Percentiles rank a stretch among this genome's conserved stretches.
These are phyloP conservation scores for Graphilbum sp. DNA, from an alignment of 2,329 filamentous ascomycete genomes.

Conservation along the genomic window DNA sequence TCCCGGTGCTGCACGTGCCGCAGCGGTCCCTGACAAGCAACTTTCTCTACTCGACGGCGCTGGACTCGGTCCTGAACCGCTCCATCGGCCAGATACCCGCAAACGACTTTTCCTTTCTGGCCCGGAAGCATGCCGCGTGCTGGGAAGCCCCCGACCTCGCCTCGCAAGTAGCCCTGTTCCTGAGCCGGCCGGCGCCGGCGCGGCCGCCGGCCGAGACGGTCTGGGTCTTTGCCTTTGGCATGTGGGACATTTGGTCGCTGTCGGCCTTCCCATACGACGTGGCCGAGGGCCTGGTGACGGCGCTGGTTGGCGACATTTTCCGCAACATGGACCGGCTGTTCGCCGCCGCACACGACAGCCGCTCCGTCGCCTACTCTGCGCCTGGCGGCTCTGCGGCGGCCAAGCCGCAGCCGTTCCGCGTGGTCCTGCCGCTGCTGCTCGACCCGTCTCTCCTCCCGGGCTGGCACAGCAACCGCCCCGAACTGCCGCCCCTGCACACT, in stretches of 20 bases:
- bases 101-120: slow-evolving; percentile 26
- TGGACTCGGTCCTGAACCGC: slow-evolving; percentile 16
- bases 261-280: slow-evolving; percentile 26
- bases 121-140: slow-evolving; percentile 24
- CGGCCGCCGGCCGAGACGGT: slow-evolving; percentile 27
- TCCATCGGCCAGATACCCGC: slow-evolving; percentile 20
- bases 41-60: slow-evolving; percentile 30
- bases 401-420: slow-evolving; percentile 23
- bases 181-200: slow-evolving; percentile 20
- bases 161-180: slow-evolving; percentile 27
- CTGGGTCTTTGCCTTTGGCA: slow-evolving; percentile 36
- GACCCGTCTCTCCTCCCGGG: slow-evolving; percentile 38
- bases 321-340: slow-evolving; percentile 30
- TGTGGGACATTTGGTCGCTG: slow-evolving; percentile 37
- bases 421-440: slow-evolving; percentile 34
- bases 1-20: slow-evolving; percentile 17
- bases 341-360: slow-evolving; percentile 21
- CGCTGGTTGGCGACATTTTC: slow-evolving; percentile 23
- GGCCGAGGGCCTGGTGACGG: slow-evolving; percentile 20
- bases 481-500: slow-evolving; percentile 26
- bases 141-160: slow-evolving; percentile 23
- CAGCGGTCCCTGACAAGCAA: slow-evolving; percentile 33
- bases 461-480: slow-evolving; percentile 27
- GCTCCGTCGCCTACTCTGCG: slow-evolving; percentile 29
- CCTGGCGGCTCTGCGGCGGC: slow-evolving; percentile 5